These are phyloP conservation scores for Yamadazyma jaroonii DNA, from an alignment of 1,139 yeast species.

Conservation along the genomic window DNA sequence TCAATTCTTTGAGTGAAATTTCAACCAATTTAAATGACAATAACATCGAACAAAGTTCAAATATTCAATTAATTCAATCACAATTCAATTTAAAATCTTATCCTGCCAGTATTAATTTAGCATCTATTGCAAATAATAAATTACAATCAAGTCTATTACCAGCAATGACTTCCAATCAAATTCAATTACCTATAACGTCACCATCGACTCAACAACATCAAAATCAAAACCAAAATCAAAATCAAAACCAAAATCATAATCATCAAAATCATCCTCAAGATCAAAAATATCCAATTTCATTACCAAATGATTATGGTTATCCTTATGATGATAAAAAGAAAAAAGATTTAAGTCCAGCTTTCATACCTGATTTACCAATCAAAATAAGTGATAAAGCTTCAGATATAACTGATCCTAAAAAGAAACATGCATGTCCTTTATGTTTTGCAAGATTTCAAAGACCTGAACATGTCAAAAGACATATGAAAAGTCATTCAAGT, in stretches of 20 bases:
- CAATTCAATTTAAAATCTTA: slow-evolving; percentile 30
- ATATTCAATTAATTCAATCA: slow-evolving; percentile 14
- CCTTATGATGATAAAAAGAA: slow-evolving; percentile 7
- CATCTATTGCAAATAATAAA: slow-evolving; percentile 21
- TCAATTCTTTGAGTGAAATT: not conserved
- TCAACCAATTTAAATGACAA: not conserved
- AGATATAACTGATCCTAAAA: slow-evolving; percentile 50
- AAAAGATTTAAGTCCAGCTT: slow-evolving; percentile 14
- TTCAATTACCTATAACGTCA: not conserved
- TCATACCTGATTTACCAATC: slow-evolving; percentile 22
- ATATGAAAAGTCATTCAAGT: slow-evolving; percentile 80
- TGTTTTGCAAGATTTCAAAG: slow-evolving; percentile 77
- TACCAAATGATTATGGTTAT: not conserved
- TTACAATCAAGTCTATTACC: slow-evolving; percentile 26
- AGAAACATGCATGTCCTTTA: slow-evolving; percentile 73
- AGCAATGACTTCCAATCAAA: slow-evolving; percentile 35
- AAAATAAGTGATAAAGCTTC: slow-evolving; percentile 25
- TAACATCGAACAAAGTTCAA: slow-evolving; percentile 5
- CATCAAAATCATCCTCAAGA: not conserved
- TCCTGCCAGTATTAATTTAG: slow-evolving; percentile 39
- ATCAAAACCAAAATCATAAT: not conserved
- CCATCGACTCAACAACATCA: slow-evolving; percentile 2
- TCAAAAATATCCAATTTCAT: slow-evolving; percentile 2
- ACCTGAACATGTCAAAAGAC: slow-evolving; percentile 91
- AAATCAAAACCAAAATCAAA: not conserved